phyloP scores from a whole-genome alignment of 2,329 filamentous ascomycete genomes.

The Botryotinia convoluta region DNA sequence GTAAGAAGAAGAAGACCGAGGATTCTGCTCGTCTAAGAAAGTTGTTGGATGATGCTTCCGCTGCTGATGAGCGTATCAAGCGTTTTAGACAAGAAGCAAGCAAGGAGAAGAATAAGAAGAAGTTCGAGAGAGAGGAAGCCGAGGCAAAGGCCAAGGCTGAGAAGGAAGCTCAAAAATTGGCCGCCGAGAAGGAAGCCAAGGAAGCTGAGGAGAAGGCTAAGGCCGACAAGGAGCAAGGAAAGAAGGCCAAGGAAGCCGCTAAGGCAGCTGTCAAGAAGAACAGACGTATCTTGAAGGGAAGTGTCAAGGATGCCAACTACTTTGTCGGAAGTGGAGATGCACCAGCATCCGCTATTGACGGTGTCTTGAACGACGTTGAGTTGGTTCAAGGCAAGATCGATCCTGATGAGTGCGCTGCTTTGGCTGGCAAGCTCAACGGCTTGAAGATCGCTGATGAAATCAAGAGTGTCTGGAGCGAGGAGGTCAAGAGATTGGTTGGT shows the following conservation, averaged over 20 bases:
- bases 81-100: slow-evolving; percentile 89
- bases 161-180: slow-evolving; percentile 76
- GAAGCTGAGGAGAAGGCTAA: slow-evolving; percentile 88
- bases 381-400: slow-evolving; percentile 84
- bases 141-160: slow-evolving; percentile 86
- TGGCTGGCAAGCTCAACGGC: slow-evolving; percentile 77
- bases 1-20: slow-evolving; percentile 99
- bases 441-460: slow-evolving; percentile 80
- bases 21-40: slow-evolving; percentile 88
- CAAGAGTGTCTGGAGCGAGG: slow-evolving; percentile 75
- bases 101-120: slow-evolving; percentile 95
- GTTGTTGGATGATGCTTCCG: slow-evolving; percentile 81
- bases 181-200: slow-evolving; percentile 74
- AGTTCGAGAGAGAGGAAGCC: slow-evolving; percentile 83
- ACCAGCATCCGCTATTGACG: slow-evolving; percentile 75
- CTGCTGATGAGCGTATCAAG: slow-evolving; percentile 93
- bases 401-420: slow-evolving; percentile 79
- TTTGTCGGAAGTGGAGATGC: slow-evolving; percentile 70
- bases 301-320: slow-evolving; percentile 98
- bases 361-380: slow-evolving; percentile 82
- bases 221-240: slow-evolving; percentile 73
- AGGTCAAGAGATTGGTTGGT: slow-evolving; percentile 73
- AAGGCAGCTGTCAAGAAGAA: slow-evolving; percentile 99
- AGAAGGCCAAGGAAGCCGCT: slow-evolving; percentile 98
- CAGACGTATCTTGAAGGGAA: slow-evolving; percentile 92